Percentiles rank a stretch among this genome's conserved stretches.
phyloP scores from a whole-genome alignment of 73 alveolate species.

The Stentor coeruleus region DNA sequence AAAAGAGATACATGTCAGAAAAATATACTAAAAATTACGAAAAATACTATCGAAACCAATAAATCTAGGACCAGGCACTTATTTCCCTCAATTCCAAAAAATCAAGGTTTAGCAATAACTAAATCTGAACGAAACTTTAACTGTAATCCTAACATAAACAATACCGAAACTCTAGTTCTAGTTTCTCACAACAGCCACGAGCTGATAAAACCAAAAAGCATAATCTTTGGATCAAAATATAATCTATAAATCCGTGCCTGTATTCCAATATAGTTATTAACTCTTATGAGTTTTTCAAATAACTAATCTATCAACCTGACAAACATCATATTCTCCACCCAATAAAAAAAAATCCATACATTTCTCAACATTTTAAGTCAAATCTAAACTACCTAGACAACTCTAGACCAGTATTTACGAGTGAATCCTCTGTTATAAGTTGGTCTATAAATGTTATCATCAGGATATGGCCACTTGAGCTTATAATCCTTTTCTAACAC shows the following conservation, averaged over 20 bases:
- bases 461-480: conserved; percentile 10
- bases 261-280: not conserved
- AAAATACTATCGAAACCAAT: not conserved
- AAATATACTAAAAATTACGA: not conserved
- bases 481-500: not conserved
- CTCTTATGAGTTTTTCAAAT: not conserved
- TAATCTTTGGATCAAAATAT: not conserved
- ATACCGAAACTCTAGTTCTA: not conserved
- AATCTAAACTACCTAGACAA: not conserved
- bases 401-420: conserved; percentile 24
- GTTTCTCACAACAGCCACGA: not conserved
- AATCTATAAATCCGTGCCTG: not conserved
- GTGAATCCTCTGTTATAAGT: conserved; percentile 22
- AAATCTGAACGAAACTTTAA: not conserved
- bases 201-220: too few relatives aligned
- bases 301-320: too few relatives aligned
- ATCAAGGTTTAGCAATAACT: not conserved
- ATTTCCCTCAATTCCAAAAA: not conserved
- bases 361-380: too few relatives aligned
- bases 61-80: not conserved
- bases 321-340: too few relatives aligned
- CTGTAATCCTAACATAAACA: too few relatives aligned
- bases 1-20: not conserved
- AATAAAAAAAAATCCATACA: too few relatives aligned
- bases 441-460: conserved; percentile 22